Base-by-base conservation (phyloP, 805 yeast species). In the Metschnikowia corniflorae region DNA sequence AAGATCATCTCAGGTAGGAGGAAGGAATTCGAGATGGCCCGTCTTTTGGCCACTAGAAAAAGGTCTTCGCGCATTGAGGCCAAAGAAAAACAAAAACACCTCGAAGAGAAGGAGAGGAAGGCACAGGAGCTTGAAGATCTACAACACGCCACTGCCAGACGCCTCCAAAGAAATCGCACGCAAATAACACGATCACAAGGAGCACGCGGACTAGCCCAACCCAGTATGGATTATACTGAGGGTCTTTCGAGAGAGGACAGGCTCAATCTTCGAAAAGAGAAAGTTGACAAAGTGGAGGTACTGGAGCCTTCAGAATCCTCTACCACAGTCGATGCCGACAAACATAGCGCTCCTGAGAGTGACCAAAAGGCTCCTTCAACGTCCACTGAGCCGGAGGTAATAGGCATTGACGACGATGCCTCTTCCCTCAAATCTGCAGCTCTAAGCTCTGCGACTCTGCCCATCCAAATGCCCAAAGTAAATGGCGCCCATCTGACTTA, bases 31-130 rank as follows among this genome's bases (percentile, higher is more conserved):
- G 80, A 82, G 45, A 68, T 84, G 71, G 76, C 75, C 31, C 73
- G 72, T 16, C 56, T 85, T 37, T 59, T 85, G 51, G 79, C 79
- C 4, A 75, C 83, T 39, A 70, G 93, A 50, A 84, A 85, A 50
- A 70, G 86, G 46, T 83, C 91, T 0, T 77, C 87, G 2, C 71
- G 93, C 58, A 58, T 85, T 29, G 85, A 81, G 47, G 83, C 82
- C 14, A 78, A 76, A 50, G 79, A 75, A 43, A 62, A 60, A 42
- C 70, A 62, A 33, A 66, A 56, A 37, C 63, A 54, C 30, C 83
- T 78, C 43, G 86, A 82, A 44, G 76, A 73, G 15, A 68, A 68
- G 34, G 62, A 62, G 32, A 55, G 63, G 20, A 69, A 66, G 39
- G 68, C 68, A 31, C 66, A 73, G 39, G 75, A 68, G 31, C 71